Conservation (phyloP, 2,329 filamentous ascomycete species). For the Botryotinia globosa region DNA sequence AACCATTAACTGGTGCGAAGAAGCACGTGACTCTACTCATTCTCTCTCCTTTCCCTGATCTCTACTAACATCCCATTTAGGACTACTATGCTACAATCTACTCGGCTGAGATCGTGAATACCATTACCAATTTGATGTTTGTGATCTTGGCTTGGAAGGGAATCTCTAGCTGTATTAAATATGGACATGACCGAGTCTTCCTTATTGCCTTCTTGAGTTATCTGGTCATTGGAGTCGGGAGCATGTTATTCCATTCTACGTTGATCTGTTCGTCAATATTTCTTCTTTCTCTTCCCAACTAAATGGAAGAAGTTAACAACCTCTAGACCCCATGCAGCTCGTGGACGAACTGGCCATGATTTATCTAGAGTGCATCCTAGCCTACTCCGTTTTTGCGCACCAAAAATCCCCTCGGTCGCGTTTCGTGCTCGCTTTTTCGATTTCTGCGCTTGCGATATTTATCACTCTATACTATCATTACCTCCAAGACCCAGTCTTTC, state of each 20-base stretch:
- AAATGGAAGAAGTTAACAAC: neutral
- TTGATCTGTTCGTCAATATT: neutral
- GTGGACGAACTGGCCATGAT: conserved; percentile 9
- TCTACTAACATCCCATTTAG: neutral
- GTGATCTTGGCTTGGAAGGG: conserved; percentile 7
- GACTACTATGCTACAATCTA: conserved; percentile 12
- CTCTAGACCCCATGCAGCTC: neutral
- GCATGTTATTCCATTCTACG: conserved; percentile 4
- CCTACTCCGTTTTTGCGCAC: conserved; percentile 1
- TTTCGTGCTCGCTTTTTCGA: neutral
- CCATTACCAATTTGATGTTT: conserved; percentile 4
- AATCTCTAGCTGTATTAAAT: neutral
- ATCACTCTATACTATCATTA: conserved; percentile 8
- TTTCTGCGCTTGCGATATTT: neutral
- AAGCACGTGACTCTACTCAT: neutral
- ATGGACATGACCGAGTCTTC: neutral
- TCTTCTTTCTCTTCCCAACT: neutral
- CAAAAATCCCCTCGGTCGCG: neutral
- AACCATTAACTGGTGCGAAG: conserved; percentile 13
- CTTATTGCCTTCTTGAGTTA: neutral
- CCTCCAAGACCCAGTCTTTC: neutral
- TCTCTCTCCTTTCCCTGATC: no score
- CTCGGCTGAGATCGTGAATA: neutral
- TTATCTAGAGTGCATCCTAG: neutral
- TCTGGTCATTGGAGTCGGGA: neutral